Evolutionary conservation across 345 rosid species (phyloP).

Genomic region (Corymbia maculata): DNA sequence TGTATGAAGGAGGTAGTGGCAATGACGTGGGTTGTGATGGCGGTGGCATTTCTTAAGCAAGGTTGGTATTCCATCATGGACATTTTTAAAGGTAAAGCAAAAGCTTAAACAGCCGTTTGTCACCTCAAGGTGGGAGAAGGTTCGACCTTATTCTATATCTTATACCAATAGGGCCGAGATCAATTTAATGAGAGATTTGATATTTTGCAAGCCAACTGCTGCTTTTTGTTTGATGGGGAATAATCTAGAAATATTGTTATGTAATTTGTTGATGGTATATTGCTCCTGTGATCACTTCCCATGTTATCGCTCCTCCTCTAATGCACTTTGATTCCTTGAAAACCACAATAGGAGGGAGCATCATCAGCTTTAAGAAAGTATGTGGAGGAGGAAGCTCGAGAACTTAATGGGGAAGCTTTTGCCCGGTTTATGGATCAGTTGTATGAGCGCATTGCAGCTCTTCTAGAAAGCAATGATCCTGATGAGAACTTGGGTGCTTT

Average conservation of each 20-base stretch:
- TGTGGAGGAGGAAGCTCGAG: constrained; percentile 81
- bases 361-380: constrained; percentile 76
- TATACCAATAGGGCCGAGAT: neutral
- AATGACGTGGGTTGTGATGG: neutral
- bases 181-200: neutral
- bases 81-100: neutral
- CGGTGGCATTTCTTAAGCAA: neutral
- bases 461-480: constrained; percentile 63
- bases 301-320: neutral
- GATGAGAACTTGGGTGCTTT: constrained; percentile 92
- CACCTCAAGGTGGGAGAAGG: neutral
- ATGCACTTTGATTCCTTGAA: neutral
- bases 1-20: neutral
- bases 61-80: neutral
- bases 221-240: neutral
- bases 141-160: neutral
- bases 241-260: neutral
- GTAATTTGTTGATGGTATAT: neutral
- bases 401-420: constrained; percentile 83
- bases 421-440: constrained; percentile 85
- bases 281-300: neutral
- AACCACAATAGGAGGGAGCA: constrained; percentile 59
- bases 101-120: neutral
- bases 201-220: neutral
- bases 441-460: constrained; percentile 60